These are phyloP conservation scores for Chlamydomonas reinhardtii DNA, from an alignment of 163 green algal species.

Conservation along the genomic window DNA sequence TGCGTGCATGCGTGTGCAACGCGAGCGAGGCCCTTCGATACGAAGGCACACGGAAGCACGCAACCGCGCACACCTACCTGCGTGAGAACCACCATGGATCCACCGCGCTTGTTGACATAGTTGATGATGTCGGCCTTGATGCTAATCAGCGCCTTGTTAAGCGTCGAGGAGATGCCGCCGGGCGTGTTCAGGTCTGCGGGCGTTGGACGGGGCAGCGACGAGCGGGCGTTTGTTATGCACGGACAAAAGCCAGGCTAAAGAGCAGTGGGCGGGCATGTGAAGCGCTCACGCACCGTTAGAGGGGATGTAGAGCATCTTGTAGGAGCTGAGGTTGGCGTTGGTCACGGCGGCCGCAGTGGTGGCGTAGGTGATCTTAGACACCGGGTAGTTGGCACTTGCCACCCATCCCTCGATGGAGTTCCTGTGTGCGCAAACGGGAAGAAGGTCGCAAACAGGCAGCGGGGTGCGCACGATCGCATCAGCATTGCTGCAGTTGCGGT, in stretches of 20 bases:
- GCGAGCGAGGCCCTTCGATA: too few species aligned
- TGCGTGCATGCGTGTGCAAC: too few species aligned
- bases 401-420: constrained; percentile 28
- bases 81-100: constrained; percentile 51
- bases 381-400: background rate
- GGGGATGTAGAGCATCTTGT: background rate
- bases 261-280: too few species aligned
- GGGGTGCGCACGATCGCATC: too few species aligned
- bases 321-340: background rate
- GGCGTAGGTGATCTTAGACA: constrained; percentile 1
- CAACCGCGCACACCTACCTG: too few species aligned
- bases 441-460: too few species aligned
- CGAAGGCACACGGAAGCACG: too few species aligned
- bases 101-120: constrained; percentile 29
- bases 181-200: constrained; percentile 15
- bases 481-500: too few species aligned
- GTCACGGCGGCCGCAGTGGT: background rate
- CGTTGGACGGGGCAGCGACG: too few species aligned
- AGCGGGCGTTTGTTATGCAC: too few species aligned
- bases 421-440: background rate
- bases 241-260: too few species aligned
- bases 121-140: constrained; percentile 10
- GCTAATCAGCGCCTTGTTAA: constrained; percentile 11
- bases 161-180: constrained; percentile 5
- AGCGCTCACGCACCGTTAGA: too few species aligned